Evolutionary conservation across 306 rosid genomes (phyloP).

Genomic region (Dalbergia oliveri): DNA sequence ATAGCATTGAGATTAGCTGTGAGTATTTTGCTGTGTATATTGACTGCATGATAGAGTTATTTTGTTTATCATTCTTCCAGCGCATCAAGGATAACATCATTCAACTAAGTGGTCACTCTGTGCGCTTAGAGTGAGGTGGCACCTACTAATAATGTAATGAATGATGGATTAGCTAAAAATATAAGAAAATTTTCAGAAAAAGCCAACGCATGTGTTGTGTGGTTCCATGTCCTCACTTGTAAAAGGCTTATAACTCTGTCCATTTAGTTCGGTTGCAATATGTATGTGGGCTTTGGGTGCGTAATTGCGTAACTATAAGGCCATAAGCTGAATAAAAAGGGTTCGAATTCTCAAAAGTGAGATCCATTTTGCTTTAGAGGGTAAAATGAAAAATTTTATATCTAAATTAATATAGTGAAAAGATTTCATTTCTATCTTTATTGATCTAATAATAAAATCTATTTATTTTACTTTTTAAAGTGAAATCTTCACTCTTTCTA

Average conservation of each 20-base stretch:
- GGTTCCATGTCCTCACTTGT: not conserved
- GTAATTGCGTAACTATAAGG: too few relatives aligned
- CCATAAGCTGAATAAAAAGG: too few relatives aligned
- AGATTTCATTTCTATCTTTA: too few relatives aligned
- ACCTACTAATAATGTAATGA: not conserved
- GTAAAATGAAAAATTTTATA: too few relatives aligned
- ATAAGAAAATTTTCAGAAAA: not conserved
- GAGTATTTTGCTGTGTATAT: not conserved
- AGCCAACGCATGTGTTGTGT: not conserved
- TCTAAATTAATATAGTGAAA: too few relatives aligned
- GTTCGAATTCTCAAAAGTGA: too few relatives aligned
- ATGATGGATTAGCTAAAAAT: not conserved
- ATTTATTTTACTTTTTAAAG: too few relatives aligned
- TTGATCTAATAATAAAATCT: too few relatives aligned
- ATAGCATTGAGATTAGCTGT: too few relatives aligned
- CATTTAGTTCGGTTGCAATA: constrained; percentile 3
- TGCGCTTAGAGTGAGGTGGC: not conserved
- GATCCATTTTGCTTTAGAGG: too few relatives aligned
- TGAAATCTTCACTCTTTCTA: too few relatives aligned
- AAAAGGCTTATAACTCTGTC: constrained; percentile 6
- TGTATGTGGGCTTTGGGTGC: not conserved
- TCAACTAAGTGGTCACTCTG: not conserved
- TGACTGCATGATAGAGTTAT: not conserved
- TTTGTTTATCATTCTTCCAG: not conserved
- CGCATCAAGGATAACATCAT: not conserved